Base-by-base conservation (phyloP, 2,329 filamentous ascomycete genomes). In the Xylariomycetidae sp. region DNA sequence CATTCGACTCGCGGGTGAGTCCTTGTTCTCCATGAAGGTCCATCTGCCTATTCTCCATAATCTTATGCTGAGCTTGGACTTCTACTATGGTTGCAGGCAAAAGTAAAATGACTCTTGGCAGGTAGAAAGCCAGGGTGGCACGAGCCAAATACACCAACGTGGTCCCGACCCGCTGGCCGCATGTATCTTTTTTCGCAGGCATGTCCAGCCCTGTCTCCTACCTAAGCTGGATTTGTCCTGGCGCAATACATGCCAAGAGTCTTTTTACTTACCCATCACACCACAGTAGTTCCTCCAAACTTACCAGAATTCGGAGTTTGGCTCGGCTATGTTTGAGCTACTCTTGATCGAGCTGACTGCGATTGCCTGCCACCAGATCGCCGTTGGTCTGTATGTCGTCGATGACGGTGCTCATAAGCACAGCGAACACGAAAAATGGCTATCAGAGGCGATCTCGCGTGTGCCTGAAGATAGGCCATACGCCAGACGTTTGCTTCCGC, bases 281-380 rank as follows among this genome's bases (percentile, higher is more conserved):
- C n/a, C n/a, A n/a, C n/a, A n/a, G n/a, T n/a, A 56, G 55, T 37
- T 50, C 14, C 14, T 59, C 3, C 19, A 37, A 23, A 44, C 35
- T 0, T 59, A 47, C 34, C 42, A 44, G 14, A 41, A 46, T 8
- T 44, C 53, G 1, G 27, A 43, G 2, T 43, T 29, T 2, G 47
- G 39, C 4, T 56, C 55, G 6, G 29, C 38, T 10, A 32, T 40
- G 0, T 61, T 58, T 29, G 38, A 52, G 0, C 46, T 44, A 13
- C 39, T 48, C 1, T 43, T 61, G 5, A 49, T 60, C 6, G 58
- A 62, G 31, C 24, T 61, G 2, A 35, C 52, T 5, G 55, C 52
- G 0, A 18, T 48, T 17, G 38, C 49, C 3, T 29, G 56, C 3
- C 57, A 61, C 25, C 35, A 57, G 5, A 50, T 59, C 5, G 57